Base-by-base conservation (phyloP, 2,329 filamentous ascomycete species). In the Grosmannia serpens region DNA sequence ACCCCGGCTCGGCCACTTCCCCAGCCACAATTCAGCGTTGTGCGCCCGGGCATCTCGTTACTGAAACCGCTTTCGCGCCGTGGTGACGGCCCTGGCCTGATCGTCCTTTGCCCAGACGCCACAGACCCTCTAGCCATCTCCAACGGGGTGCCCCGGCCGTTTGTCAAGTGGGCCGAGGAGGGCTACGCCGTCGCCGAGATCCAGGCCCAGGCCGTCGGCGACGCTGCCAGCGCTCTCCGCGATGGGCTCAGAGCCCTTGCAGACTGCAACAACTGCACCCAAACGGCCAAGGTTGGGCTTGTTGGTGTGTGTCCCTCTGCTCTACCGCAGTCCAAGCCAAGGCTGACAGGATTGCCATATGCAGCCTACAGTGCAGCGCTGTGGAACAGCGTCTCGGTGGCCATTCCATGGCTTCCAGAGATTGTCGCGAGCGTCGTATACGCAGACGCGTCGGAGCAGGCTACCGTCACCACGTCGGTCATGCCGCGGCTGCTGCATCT, bases 101-200 rank as follows among this genome's bases (percentile, higher is more conserved):
- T 61, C 4, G 50, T 61, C 7, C 44, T 61, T 1, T 57, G 53
- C 11, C 55, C 55, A 13, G 41, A 58, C 1, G 53, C 57, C 5
- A 4, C 60, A 2, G 53, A 61, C 9, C 17, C 51, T 20, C 44
- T 58, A 8, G 55, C 54, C 8, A 59, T 61, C 41, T n/a, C 26
- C 7, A 44, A 59, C 24, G 60, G 60, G 15, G 58, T 59, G 27
- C 60, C 60, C 1, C 57, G 50, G 10, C 80, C 82, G 0, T 65
- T 81, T 17, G 67, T 80, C 61, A 89, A 88, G 69, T 88, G 86
- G 86, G 85, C 84, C 0, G 85, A 89, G 66, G 86, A 89, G 67
- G 83, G 85, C 0, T 88, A 81, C 63, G 73, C 79, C 0, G 83
- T 88, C 3, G 81, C 74, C 0, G 77, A 86, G 66, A 66, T 87